Base-by-base conservation (phyloP, 441 rosid genomes). In the Macaranga tanarius region DNA sequence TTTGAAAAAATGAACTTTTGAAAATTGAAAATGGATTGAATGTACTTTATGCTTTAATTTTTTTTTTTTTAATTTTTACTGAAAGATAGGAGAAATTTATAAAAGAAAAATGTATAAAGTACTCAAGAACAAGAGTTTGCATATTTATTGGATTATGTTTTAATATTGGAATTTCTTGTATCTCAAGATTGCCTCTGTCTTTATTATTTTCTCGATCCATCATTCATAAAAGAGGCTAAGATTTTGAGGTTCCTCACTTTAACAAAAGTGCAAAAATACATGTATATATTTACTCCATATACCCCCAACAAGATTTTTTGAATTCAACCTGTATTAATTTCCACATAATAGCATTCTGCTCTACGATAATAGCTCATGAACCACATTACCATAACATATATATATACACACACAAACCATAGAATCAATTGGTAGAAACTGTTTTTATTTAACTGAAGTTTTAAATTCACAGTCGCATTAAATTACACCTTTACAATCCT, bases 1-100 rank as follows among this genome's bases (percentile, higher is more conserved):
- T 52, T 25, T 31, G n/a, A 63, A 73, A 74, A 65, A 73, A 23
- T 47, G 2, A 65, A 57, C 78, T 71, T 80, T 74, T 67, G 59
- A 50, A 58, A 12, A 59, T 52, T 44, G 17, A 45, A 28, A 65
- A 64, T 64, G 28, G 48, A 28, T 65, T 45, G 34, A 25, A 7
- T 23, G 26, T 55, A 26, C 70, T 59, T 69, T 69, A n/a, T 52
- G 57, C 57, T 57, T 23, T 65, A 34, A n/a, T 20, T 20, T 19
- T 63, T 19, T 23, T 2, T 45, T 28, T 70, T 70, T 65, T 70
- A 20, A 62, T 72, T 62, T 70, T 44, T 71, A 65, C 70, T 75
- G 38, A 72, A 76, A 61, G 15, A 62, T 23, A 28, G 9, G 23
- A 65, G 11, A 73, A 72, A 52, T 52, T 16, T 19, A 19, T 19